Evolutionary conservation across 1,139 yeast species (phyloP).

Genomic region (Kurtzmaniella natalensis): DNA sequence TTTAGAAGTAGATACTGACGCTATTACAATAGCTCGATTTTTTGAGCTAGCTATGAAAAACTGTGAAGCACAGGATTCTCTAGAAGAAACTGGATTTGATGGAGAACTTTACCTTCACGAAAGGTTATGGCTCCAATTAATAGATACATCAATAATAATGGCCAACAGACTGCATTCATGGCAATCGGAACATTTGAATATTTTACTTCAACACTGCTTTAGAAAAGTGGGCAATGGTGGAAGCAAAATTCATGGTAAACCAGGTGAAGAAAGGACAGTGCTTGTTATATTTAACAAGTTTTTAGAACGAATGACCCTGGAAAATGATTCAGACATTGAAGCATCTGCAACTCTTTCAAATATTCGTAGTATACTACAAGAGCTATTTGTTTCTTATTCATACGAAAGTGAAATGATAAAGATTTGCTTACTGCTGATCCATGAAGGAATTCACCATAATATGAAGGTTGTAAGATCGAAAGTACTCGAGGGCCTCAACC

Average conservation of each 20-base stretch:
- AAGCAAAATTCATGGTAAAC: conserved; percentile 25
- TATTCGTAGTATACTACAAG: conserved; percentile 57
- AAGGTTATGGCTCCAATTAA: conserved; percentile 35
- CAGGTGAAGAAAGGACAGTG: conserved; percentile 32
- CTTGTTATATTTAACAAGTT: conserved; percentile 48
- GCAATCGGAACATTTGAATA: conserved; percentile 9
- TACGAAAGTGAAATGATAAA: conserved; percentile 57
- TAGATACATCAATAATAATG: conserved; percentile 24
- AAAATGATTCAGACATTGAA: neutral
- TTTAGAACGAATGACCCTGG: conserved; percentile 19
- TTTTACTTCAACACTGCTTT: conserved; percentile 45
- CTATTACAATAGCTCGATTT: conserved; percentile 21
- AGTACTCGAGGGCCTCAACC: conserved; percentile 57
- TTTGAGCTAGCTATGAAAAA: conserved; percentile 33
- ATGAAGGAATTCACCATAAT: conserved; percentile 47
- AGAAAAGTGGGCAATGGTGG: conserved; percentile 40
- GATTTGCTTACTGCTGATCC: conserved; percentile 51
- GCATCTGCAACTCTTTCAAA: conserved; percentile 47
- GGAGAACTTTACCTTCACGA: conserved; percentile 25
- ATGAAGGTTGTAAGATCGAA: conserved; percentile 36
- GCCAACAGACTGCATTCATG: conserved; percentile 15
- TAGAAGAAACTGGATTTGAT: conserved; percentile 10
- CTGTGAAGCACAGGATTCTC: conserved; percentile 21
- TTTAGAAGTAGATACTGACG: conserved; percentile 12
- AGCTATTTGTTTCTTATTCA: conserved; percentile 59